Conservation (phyloP, 768 basidiomycete species). For the Hypholoma sublateritium region DNA sequence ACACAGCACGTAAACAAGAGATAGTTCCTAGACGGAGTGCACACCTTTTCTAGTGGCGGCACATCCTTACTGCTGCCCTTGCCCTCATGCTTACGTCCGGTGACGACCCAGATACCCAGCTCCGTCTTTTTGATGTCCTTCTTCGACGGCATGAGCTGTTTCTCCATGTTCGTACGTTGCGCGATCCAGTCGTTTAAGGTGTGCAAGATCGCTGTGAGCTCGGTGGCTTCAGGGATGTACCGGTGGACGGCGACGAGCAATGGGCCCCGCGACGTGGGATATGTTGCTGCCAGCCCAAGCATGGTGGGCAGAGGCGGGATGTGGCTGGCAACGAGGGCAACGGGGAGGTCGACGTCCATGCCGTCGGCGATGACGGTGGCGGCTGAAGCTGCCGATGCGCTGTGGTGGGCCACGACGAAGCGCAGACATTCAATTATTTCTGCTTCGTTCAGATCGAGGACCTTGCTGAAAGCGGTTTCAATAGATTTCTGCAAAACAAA, state of each 20-base stretch:
- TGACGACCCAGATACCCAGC: slow-evolving; percentile 38
- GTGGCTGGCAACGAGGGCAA: background rate
- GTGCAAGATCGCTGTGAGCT: slow-evolving; percentile 43
- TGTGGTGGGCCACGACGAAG: slow-evolving; percentile 40
- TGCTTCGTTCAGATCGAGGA: slow-evolving; percentile 65
- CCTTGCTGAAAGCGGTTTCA: slow-evolving; percentile 47
- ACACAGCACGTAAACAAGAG: background rate
- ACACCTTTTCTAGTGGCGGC: slow-evolving; percentile 46
- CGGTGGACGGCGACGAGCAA: slow-evolving; percentile 53
- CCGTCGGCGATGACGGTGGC: slow-evolving; percentile 39
- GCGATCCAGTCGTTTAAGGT: slow-evolving; percentile 51
- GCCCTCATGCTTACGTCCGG: slow-evolving; percentile 23
- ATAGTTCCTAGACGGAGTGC: slow-evolving; percentile 1
- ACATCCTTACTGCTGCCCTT: slow-evolving; percentile 22
- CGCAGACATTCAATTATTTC: slow-evolving; percentile 59
- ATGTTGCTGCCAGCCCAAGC: slow-evolving; percentile 35
- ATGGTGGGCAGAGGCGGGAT: slow-evolving; percentile 33
- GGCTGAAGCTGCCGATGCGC: slow-evolving; percentile 11
- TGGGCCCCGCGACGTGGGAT: slow-evolving; percentile 35
- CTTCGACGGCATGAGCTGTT: slow-evolving; percentile 36
- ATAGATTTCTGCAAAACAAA: slow-evolving; percentile 43
- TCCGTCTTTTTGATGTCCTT: slow-evolving; percentile 40
- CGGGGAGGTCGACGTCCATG: slow-evolving; percentile 12
- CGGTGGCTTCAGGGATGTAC: slow-evolving; percentile 48
- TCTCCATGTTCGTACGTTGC: slow-evolving; percentile 33